phyloP scores from a whole-genome alignment of 2,329 filamentous ascomycete species.

The Fusarium musae region DNA sequence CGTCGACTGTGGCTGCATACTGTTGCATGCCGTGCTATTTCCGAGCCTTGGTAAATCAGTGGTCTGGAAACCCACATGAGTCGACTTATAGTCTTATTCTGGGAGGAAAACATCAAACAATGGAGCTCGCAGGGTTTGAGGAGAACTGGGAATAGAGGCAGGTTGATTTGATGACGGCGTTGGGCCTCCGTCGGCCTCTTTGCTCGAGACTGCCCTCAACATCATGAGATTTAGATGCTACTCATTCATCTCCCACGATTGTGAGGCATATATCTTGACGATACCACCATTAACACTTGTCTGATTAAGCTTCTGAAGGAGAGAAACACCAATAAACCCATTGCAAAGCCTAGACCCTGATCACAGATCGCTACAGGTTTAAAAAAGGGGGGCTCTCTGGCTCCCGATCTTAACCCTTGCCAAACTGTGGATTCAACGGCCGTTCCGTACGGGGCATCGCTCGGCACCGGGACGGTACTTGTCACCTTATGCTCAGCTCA shows the following conservation, averaged over 20 bases:
- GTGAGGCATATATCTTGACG: background rate
- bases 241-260: background rate
- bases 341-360: background rate
- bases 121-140: constrained; percentile 12
- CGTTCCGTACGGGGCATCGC: constrained; percentile 39
- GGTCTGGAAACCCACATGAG: constrained; percentile 15
- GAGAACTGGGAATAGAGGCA: constrained; percentile 26
- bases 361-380: background rate
- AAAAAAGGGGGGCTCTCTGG: constrained; percentile 19
- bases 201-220: background rate
- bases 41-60: constrained; percentile 37
- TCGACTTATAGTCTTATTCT: constrained; percentile 8
- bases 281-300: background rate
- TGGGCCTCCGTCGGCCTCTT: constrained; percentile 23
- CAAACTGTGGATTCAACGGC: constrained; percentile 24
- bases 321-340: background rate
- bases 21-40: constrained; percentile 34
- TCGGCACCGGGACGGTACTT: constrained; percentile 43
- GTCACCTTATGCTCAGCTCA: constrained; percentile 41
- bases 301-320: background rate
- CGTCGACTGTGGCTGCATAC: constrained; percentile 14
- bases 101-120: constrained; percentile 29
- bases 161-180: constrained; percentile 14
- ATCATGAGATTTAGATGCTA: background rate
- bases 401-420: constrained; percentile 17